Evolutionary conservation across 495 filamentous ascomycete genomes (phyloP).

Genomic region (Trichodelitschia bisporula): DNA sequence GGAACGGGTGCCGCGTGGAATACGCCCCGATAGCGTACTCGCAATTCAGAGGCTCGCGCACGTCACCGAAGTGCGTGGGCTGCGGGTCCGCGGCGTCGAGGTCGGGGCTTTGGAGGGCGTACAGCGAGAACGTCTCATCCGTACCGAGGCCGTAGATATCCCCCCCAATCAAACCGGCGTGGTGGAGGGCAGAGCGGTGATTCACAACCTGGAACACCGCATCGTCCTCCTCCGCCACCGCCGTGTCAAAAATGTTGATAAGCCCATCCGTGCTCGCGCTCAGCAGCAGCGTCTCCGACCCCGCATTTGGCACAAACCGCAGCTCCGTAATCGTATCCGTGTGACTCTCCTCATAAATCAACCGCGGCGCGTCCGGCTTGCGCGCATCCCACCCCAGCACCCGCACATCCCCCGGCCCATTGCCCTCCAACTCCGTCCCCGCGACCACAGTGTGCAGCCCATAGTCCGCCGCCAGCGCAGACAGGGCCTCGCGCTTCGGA

Average conservation of each 20-base stretch:
- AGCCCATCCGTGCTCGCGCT: constrained; percentile 86
- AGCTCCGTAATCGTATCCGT: constrained; percentile 82
- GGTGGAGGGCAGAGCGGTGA: constrained; percentile 60
- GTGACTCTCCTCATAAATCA: constrained; percentile 63
- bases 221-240: constrained; percentile 46
- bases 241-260: constrained; percentile 60
- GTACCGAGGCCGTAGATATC: constrained; percentile 35
- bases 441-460: constrained; percentile 36
- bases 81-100: constrained; percentile 25
- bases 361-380: constrained; percentile 23
- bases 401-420: constrained; percentile 31
- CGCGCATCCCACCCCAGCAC: constrained; percentile 61
- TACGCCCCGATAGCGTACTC: constrained; percentile 74
- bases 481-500: constrained; percentile 25
- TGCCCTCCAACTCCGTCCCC: constrained; percentile 48
- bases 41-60: constrained; percentile 41
- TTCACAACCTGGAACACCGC: constrained; percentile 71
- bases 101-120: constrained; percentile 29
- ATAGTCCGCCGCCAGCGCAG: constrained; percentile 41
- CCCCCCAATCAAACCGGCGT: constrained; percentile 46
- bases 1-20: no score
- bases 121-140: constrained; percentile 51
- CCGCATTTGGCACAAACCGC: not conserved
- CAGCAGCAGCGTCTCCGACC: constrained; percentile 27
- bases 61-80: constrained; percentile 46